Evolutionary conservation across 768 basidiomycete species (phyloP).

Genomic region (Termitomyces titanicus): DNA sequence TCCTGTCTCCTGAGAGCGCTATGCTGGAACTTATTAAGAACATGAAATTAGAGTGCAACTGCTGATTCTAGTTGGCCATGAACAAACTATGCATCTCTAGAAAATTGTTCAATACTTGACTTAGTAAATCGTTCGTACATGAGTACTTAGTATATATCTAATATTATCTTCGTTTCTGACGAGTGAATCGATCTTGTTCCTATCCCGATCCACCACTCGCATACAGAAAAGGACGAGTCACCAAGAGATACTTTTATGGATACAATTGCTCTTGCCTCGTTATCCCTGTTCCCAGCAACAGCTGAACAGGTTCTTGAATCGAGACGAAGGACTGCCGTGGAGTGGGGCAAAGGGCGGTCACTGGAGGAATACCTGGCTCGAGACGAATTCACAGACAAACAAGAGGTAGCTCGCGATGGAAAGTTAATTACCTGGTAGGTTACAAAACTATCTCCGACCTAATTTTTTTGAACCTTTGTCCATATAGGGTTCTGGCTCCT

Average conservation of each 20-base stretch:
- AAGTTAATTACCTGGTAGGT: slow-evolving; percentile 26
- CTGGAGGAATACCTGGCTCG: slow-evolving; percentile 44
- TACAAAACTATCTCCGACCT: background rate
- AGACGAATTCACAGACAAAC: slow-evolving; percentile 33
- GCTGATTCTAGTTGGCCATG: no score
- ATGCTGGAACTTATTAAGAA: no score
- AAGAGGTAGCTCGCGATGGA: slow-evolving; percentile 42
- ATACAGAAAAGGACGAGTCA: no score
- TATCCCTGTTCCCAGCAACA: slow-evolving; percentile 48
- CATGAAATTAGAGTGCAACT: no score
- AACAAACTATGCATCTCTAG: no score
- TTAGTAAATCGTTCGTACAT: no score
- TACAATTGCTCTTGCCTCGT: slow-evolving; percentile 10
- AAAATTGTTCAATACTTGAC: no score
- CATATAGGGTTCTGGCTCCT: slow-evolving; percentile 56
- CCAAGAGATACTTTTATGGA: background rate
- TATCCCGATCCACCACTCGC: no score
- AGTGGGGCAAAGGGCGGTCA: slow-evolving; percentile 43
- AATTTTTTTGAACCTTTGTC: background rate
- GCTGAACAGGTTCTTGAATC: slow-evolving; percentile 39
- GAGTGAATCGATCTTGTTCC: no score
- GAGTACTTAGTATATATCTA: no score
- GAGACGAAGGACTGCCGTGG: slow-evolving; percentile 30
- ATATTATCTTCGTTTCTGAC: no score
- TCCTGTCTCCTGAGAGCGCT: no score